A percentile compares a stretch with the other conserved stretches of the same genome.
Evolutionary conservation across 768 basidiomycete species (phyloP).

Genomic region (Mycena epipterygia): DNA sequence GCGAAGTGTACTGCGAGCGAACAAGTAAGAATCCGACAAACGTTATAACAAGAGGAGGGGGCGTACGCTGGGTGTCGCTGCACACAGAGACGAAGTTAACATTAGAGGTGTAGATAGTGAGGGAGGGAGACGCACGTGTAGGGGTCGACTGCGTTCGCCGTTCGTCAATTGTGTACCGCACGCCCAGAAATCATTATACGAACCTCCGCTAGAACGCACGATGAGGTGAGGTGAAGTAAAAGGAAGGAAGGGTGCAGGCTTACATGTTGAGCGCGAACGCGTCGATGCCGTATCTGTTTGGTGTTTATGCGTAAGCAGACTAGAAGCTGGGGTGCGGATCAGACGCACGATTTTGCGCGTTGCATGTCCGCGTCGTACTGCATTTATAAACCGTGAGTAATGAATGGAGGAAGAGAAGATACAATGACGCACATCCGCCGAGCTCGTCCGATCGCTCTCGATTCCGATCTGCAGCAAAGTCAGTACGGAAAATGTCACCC

Average conservation of each 20-base stretch:
- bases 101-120: neutral
- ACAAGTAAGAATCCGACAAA: neutral
- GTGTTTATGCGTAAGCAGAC: neutral
- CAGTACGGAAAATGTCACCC: neutral
- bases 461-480: slow-evolving; percentile 29
- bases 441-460: slow-evolving; percentile 28
- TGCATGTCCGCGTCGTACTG: slow-evolving; percentile 33
- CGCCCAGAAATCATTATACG: neutral
- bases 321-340: neutral
- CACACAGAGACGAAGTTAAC: neutral
- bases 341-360: slow-evolving; percentile 28
- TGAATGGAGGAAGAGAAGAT: neutral
- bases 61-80: slow-evolving; percentile 27
- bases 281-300: slow-evolving; percentile 41
- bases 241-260: neutral
- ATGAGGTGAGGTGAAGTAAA: neutral
- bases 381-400: neutral
- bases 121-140: slow-evolving; percentile 43
- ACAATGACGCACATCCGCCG: slow-evolving; percentile 24
- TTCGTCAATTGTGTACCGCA: neutral
- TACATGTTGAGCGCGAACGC: slow-evolving; percentile 58
- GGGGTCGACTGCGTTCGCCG: slow-evolving; percentile 46
- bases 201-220: slow-evolving; percentile 16
- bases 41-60: neutral
- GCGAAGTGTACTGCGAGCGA: slow-evolving; percentile 43